Evolutionary conservation across 495 filamentous ascomycete species (phyloP), one percentile per base, ranked within the genome.

Genomic region (Paragyromitra xinjiangensis): DNA sequence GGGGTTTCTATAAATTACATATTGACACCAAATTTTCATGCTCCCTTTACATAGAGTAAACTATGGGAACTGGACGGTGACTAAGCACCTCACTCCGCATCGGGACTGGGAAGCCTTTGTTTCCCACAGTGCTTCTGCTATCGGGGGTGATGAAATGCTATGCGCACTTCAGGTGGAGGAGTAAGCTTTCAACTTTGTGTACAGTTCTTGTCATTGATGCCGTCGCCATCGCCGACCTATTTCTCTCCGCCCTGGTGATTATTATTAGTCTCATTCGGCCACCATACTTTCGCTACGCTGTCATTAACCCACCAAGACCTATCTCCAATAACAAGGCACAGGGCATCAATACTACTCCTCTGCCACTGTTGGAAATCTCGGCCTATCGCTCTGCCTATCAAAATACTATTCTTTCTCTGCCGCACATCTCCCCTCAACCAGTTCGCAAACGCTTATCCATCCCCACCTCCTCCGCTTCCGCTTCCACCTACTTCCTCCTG

Each of bases 41-140:
- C 4, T 34, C 29, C 29, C 29, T 3, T 34, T 45, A 34, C 8
- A 2, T 8, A 12, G 37, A n/a, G 8, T 6, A 55, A 34, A 53
- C 22, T 16, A 56, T 29, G 65, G 65, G 59, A 34, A 34, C 42
- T 53, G 34, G 29, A 26, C 6, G 40, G 39, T 75, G 73, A 75
- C 73, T 75, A 75, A 75, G 73, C 73, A 64, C 73, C 58, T 58
- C 67, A 71, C 73, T 75, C 72, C 29, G 12, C 65, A 62, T 50
- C 53, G 44, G 16, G 34, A 19, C 70, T 37, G 40, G 24, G 24
- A 53, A 19, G 53, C 12, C 56, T 75, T 70, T 69, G 45, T 69
- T 50, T 26, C 51, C 53, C 53, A 45, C 65, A 11, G 56, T 45
- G 55, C 9, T 22, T 16, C 16, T 22, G 19, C 19, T 22, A 53